These are phyloP conservation scores for Suillus subaureus DNA, from an alignment of 768 basidiomycete species.

Conservation along the genomic window DNA sequence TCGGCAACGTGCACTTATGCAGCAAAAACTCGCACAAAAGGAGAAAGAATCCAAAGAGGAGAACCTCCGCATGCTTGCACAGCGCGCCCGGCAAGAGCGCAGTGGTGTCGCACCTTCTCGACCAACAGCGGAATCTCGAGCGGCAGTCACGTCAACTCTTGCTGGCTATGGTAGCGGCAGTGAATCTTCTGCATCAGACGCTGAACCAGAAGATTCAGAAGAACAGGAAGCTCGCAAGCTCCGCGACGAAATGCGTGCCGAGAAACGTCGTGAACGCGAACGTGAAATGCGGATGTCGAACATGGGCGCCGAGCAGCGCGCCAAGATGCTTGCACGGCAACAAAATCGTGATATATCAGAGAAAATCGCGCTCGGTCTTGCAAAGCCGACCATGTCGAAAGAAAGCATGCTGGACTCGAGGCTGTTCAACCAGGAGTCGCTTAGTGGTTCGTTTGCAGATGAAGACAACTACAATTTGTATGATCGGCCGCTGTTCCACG, in stretches of 20 bases:
- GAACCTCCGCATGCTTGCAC: slow-evolving; percentile 89
- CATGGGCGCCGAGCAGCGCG: slow-evolving; percentile 96
- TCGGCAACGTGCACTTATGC: slow-evolving; percentile 94
- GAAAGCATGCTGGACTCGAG: slow-evolving; percentile 98
- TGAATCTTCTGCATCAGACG: slow-evolving; percentile 46
- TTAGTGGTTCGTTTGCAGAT: slow-evolving; percentile 79
- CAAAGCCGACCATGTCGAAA: slow-evolving; percentile 94
- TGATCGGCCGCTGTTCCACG: slow-evolving; percentile 94
- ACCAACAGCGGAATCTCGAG: slow-evolving; percentile 66
- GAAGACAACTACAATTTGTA: slow-evolving; percentile 95
- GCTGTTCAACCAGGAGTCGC: slow-evolving; percentile 94
- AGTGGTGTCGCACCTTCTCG: slow-evolving; percentile 70
- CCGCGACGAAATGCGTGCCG: slow-evolving; percentile 87
- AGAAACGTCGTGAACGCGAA: slow-evolving; percentile 93
- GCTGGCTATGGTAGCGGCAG: slow-evolving; percentile 89
- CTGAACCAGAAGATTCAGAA: slow-evolving; percentile 65
- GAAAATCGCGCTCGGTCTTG: slow-evolving; percentile 96
- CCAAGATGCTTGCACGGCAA: slow-evolving; percentile 92
- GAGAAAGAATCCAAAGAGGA: slow-evolving; percentile 97
- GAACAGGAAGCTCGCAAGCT: slow-evolving; percentile 86
- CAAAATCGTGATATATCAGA: slow-evolving; percentile 99
- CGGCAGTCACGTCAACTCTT: slow-evolving; percentile 73
- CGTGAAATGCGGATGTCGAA: slow-evolving; percentile 98
- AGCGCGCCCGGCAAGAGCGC: slow-evolving; percentile 94
- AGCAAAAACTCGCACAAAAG: slow-evolving; percentile 98